Evolutionary conservation across 129 eudicot species (phyloP), one percentile per base, ranked within the genome.

Genomic region (Ambrosia trifida): DNA sequence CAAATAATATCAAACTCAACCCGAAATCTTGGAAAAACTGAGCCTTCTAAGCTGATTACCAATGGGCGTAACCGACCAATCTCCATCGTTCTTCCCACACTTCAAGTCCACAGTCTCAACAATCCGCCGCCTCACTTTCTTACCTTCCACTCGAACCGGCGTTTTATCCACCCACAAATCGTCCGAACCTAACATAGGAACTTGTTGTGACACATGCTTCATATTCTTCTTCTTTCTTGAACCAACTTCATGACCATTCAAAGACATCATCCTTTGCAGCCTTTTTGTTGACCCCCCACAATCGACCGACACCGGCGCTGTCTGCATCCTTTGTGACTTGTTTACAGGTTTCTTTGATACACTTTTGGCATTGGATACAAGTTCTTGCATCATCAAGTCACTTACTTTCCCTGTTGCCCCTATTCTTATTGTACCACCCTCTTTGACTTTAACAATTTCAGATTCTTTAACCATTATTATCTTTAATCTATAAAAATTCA

Each of bases 381-480:
- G 74, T 69, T 83, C 86, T 67, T 64, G 80, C 80, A 74, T 78
- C 83, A 83, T 83, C 36, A 83, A 67, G 35, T 80, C 78, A 58
- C 86, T 64, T 13, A 83, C 83, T 78, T 70, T 78, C 46, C 86
- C 86, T 7, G 86, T 78, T 41, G 83, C 61, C 61, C 86, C 86
- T 19, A 83, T 40, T 43, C 60, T 83, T 0, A 83, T 74, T 19
- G 75, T 69, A 30, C 74, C 74, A 69, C 38, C 70, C 14, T 64
- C 73, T 70, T 78, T 78, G 77, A 65, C 35, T 78, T 78, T 78
- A 31, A 58, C 77, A 45, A 64, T 70, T 63, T 70, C 78, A 53
- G 67, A 78, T 52, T 20, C 72, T 62, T 46, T 65, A 4, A 20
- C 67, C 82, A 78, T 77, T 5, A 10, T 40, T 68, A 5, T 32